Conservation (phyloP, 2,329 filamentous ascomycete species). For the Pseudogymnoascus sp. region DNA sequence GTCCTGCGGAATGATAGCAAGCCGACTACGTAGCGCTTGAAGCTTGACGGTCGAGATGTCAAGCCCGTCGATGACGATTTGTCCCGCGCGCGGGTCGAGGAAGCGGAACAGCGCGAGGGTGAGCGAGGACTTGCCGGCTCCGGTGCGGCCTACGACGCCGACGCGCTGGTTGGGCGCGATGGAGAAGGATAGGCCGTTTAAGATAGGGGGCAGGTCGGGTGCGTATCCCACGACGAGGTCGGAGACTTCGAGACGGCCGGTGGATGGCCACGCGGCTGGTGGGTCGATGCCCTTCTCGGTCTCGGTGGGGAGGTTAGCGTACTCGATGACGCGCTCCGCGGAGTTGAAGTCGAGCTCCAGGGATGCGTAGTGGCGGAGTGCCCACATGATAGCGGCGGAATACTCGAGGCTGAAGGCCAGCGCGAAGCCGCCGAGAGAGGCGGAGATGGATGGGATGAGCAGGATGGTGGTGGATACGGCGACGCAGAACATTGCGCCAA, state of each 20-base stretch:
- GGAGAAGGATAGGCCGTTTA: slow-evolving; percentile 60
- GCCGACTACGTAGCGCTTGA: slow-evolving; percentile 59
- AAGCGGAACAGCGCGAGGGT: slow-evolving; percentile 73
- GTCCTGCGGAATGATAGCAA: slow-evolving; percentile 78
- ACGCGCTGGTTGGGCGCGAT: slow-evolving; percentile 61
- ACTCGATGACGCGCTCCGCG: slow-evolving; percentile 68
- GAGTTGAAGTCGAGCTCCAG: slow-evolving; percentile 74
- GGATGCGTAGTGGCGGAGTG: slow-evolving; percentile 59
- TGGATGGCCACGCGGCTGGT: slow-evolving; percentile 66
- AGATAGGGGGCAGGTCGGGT: slow-evolving; percentile 58
- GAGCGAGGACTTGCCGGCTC: slow-evolving; percentile 69
- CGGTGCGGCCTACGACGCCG: slow-evolving; percentile 71
- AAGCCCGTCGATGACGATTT: slow-evolving; percentile 62
- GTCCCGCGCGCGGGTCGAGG: slow-evolving; percentile 58
- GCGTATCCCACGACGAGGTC: slow-evolving; percentile 67
- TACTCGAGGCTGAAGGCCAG: slow-evolving; percentile 67
- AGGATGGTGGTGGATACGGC: slow-evolving; percentile 59
- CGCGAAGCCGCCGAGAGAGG: slow-evolving; percentile 67
- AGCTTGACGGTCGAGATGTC: slow-evolving; percentile 67
- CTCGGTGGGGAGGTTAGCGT: slow-evolving; percentile 61
- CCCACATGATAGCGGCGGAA: slow-evolving; percentile 54
- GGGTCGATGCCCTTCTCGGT: slow-evolving; percentile 51
- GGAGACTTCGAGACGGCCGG: slow-evolving; percentile 64
- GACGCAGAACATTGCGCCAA: slow-evolving; percentile 61
- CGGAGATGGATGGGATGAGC: slow-evolving; percentile 51